Base-by-base conservation (phyloP, 2,329 filamentous ascomycete species). In the Polychaeton citri region DNA sequence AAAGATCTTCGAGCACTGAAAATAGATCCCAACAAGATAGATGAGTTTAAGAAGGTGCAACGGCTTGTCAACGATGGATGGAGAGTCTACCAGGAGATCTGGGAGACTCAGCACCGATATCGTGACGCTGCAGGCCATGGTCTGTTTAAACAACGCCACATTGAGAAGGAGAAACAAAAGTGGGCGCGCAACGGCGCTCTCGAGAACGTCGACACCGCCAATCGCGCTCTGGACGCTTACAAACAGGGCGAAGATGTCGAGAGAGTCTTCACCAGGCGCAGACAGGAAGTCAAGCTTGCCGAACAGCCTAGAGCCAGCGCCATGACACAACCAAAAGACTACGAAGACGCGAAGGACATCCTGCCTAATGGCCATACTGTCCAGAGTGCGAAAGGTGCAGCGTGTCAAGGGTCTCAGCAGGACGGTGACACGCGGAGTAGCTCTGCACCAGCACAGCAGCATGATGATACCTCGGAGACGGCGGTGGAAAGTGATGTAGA, bases 181-280 rank as follows among this genome's bases (percentile, higher is more conserved):
- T 57, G 53, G 53, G 46, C 46, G 13, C 42, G 47, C 13, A 49
- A 51, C 12, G 54, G 55, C 6, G 54, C 52, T 12, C 37, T 57
- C 6, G 54, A 57, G 38, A 57, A 54, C 24, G 45, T 52, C 12
- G 38, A 44, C n/a, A 52, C 52, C 2, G 51, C 54, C 2, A 38
- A 51, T 6, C 35, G 45, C 6, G 52, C 54, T 1, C 36, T 57
- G 12, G 32, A 46, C 18, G 47, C 45, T 4, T 33, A 41, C 9
- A 46, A 50, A 24, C 36, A 48, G 13, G 47, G 53, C 30, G 41
- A 51, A 8, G 46, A 53, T 30, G 35, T 58, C 12, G 44, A 55
- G 12, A 41, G 42, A 32, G 38, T 52, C 13, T 55, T 56, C 32
- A 41, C 40, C 24, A 43, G 47, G 37, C 38, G 51, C 5, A 42